A percentile compares a stretch with the other conserved stretches of the same genome.
These are phyloP conservation scores for Boletellus ananas DNA, from an alignment of 768 basidiomycete species.

Conservation along the genomic window DNA sequence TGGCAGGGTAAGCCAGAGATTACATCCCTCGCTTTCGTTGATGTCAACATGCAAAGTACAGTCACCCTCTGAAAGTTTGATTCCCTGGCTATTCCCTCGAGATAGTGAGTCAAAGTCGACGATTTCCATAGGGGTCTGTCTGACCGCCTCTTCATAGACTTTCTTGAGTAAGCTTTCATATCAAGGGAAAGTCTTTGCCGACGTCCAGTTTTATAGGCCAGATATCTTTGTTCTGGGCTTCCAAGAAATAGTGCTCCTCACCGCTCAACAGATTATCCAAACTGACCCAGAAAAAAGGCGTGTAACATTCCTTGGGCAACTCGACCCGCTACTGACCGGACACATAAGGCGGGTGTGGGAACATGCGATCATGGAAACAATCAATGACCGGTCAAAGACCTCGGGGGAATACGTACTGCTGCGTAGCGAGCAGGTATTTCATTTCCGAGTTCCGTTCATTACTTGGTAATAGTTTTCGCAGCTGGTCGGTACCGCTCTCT, in stretches of 20 bases:
- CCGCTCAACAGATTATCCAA: slow-evolving; percentile 96
- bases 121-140: background rate
- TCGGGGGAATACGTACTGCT: slow-evolving; percentile 77
- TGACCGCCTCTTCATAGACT: slow-evolving; percentile 12
- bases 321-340: background rate
- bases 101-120: slow-evolving; percentile 49
- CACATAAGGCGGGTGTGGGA: slow-evolving; percentile 81
- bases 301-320: slow-evolving; percentile 7
- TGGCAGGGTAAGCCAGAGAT: slow-evolving; percentile 57
- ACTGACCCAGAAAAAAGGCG: slow-evolving; percentile 91
- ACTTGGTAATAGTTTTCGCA: slow-evolving; percentile 29
- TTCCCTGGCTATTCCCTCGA: slow-evolving; percentile 88
- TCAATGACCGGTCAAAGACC: slow-evolving; percentile 67
- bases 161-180: slow-evolving; percentile 14
- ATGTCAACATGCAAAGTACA: slow-evolving; percentile 28
- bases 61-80: slow-evolving; percentile 75
- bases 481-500: slow-evolving; percentile 92
- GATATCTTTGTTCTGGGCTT: slow-evolving; percentile 91
- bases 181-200: slow-evolving; percentile 23
- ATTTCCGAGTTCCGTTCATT: background rate
- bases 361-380: slow-evolving; percentile 68
- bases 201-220: slow-evolving; percentile 45
- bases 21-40: background rate
- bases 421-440: slow-evolving; percentile 81
- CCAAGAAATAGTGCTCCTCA: slow-evolving; percentile 96